Evolutionary conservation across 345 rosid species (phyloP).

Genomic region (Salix koriyanagi): DNA sequence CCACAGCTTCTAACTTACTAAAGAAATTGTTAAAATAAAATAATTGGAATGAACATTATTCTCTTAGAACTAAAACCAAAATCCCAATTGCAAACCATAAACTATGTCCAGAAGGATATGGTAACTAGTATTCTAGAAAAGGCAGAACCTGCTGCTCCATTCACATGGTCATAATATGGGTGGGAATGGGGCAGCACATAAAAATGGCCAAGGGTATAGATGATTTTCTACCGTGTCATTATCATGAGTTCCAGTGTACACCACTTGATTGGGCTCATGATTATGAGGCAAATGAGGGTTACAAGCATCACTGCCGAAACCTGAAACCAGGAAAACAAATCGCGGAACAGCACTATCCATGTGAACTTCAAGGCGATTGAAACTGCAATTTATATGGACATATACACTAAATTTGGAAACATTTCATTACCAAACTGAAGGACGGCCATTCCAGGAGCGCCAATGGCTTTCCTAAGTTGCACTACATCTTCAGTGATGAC

Average conservation of each 20-base stretch:
- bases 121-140: no score
- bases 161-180: neutral
- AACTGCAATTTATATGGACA: neutral
- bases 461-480: conserved; percentile 75
- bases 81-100: neutral
- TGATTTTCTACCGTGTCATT: conserved; percentile 68
- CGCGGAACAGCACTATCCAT: neutral
- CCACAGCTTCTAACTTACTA: neutral
- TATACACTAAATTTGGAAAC: neutral
- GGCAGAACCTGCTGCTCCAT: neutral
- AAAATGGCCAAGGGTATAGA: neutral
- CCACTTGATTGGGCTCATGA: conserved; percentile 85
- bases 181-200: neutral
- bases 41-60: neutral
- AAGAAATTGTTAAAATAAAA: neutral
- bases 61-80: no score
- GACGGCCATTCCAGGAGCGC: conserved; percentile 98
- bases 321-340: conserved; percentile 35
- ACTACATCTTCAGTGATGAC: conserved; percentile 93
- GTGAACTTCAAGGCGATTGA: conserved; percentile 5
- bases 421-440: conserved; percentile 78
- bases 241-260: conserved; percentile 97
- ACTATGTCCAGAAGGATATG: no score
- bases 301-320: conserved; percentile 71
- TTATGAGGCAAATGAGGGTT: conserved; percentile 97